Evolutionary conservation across 345 rosid species (phyloP).

Genomic region (Boechera divaricarpa): DNA sequence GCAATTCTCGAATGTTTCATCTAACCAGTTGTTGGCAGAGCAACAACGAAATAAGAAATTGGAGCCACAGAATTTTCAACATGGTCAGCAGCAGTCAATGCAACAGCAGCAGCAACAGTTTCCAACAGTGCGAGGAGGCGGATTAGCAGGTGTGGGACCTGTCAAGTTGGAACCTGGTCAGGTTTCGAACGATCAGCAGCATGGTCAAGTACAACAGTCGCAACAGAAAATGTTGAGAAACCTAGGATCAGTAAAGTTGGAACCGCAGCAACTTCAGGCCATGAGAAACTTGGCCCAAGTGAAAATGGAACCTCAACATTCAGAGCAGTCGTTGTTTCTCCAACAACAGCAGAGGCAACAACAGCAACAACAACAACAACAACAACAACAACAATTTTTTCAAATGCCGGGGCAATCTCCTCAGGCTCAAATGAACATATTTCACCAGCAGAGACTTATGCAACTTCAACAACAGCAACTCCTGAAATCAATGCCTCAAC

Average conservation of each 20-base stretch:
- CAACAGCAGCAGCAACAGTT: conserved; percentile 77
- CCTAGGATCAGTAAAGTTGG: conserved; percentile 72
- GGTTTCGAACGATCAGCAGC: conserved; percentile 67
- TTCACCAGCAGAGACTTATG: conserved; percentile 77
- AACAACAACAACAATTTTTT: conserved; percentile 81
- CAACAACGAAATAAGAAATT: conserved; percentile 72
- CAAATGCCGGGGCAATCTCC: conserved; percentile 87
- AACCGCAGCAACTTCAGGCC: conserved; percentile 67
- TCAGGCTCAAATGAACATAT: conserved; percentile 74
- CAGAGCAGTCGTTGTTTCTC: conserved; percentile 75
- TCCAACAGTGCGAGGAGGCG: conserved; percentile 63
- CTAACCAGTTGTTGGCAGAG: conserved; percentile 71
- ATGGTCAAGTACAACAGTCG: conserved; percentile 57
- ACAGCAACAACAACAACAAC: conserved; percentile 83
- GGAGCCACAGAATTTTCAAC: conserved; percentile 77
- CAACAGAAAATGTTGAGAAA: conserved; percentile 68
- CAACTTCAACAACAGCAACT: conserved; percentile 87
- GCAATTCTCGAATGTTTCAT: conserved; percentile 64
- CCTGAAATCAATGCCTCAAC: conserved; percentile 84
- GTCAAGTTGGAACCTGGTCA: conserved; percentile 89
- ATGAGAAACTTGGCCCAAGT: conserved; percentile 71
- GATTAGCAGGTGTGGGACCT: conserved; percentile 69
- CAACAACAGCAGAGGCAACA: conserved; percentile 84
- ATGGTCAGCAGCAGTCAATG: conserved; percentile 71
- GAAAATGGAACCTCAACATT: conserved; percentile 80